Evolutionary conservation across 2,329 filamentous ascomycete genomes (phyloP), one percentile per base, ranked within the genome.

Genomic region (Phoma sp.): DNA sequence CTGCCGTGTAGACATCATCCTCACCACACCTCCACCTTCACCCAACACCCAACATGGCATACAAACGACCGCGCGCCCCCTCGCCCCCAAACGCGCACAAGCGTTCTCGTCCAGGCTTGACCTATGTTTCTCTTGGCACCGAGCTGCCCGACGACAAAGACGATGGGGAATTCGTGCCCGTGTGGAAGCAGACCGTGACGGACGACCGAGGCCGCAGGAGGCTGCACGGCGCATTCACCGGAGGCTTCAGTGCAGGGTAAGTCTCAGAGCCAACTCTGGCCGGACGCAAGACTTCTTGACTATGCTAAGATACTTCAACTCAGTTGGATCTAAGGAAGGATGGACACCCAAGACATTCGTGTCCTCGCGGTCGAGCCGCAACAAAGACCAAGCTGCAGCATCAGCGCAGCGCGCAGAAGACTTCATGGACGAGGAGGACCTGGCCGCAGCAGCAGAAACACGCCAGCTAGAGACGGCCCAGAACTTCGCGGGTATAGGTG

Each of bases 151-250:
- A 88, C 43, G 85, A 91, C 19, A 88, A 92, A 67, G 93, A 98
- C 74, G 91, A 97, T 79, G 94, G 93, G 58, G 92, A 91, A 36
- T 98, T 93, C 72, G 85, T 96, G 15, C 95, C 95, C 0, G 78
- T 96, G n/a, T 98, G 95, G 92, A 96, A 98, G 79, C 95, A 99
- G 80, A 94, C 97, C 73, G 93, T 96, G 73, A 90, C 89, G 55
- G 95, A 99, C 77, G 95, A 97, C 72, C 88, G 88, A 63, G 95
- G 95, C 15, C 84, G 93, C 65, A 94, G 96, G 77, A 86, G 95
- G 49, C 82, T 99, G 3, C 95, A 99, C 76, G 95, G 95, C 61
- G 95, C 95, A 60, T 99, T 99, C 72, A 97, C 92, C 1, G 95
- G 95, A 65, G 95, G 95, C 27, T 99, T 90, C 80, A 97, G 92